These are phyloP conservation scores for Penicillium sp. DNA, from an alignment of 2,329 filamentous ascomycete genomes.

Conservation along the genomic window DNA sequence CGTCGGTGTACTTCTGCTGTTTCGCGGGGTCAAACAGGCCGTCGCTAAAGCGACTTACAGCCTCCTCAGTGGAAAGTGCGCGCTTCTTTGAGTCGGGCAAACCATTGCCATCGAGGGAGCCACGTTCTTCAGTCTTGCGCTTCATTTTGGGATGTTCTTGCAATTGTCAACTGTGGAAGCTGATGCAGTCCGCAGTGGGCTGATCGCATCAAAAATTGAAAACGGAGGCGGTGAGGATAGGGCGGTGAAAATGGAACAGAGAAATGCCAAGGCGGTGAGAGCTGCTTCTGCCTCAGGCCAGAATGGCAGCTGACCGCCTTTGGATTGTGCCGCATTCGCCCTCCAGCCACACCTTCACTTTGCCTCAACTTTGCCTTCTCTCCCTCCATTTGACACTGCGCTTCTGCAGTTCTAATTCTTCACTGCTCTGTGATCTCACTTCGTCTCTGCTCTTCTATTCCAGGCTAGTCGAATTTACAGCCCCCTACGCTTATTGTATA, in stretches of 20 bases:
- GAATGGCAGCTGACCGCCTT: too few species aligned
- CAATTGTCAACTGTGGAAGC: background rate
- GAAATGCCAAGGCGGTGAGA: background rate
- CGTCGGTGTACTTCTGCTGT: conserved; percentile 47
- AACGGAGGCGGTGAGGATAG: background rate
- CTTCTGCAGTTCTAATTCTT: too few species aligned
- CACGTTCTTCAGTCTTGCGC: conserved; percentile 45
- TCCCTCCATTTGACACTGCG: too few species aligned
- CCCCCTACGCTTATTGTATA: too few species aligned
- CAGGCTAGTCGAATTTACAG: too few species aligned
- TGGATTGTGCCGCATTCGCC: too few species aligned
- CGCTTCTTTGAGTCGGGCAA: conserved; percentile 44
- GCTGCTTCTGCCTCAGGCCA: too few species aligned
- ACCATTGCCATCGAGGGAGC: conserved; percentile 35
- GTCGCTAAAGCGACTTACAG: conserved; percentile 47
- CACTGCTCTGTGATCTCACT: too few species aligned
- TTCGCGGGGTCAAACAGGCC: conserved; percentile 48
- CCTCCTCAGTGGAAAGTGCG: conserved; percentile 43
- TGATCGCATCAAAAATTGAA: conserved; percentile 20
- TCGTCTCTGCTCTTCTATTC: too few species aligned
- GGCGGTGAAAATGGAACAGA: too few species aligned
- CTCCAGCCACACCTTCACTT: too few species aligned
- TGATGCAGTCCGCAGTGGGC: conserved; percentile 8
- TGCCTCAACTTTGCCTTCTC: too few species aligned
- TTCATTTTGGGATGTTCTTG: conserved; percentile 40